Conservation (phyloP, 1,284 basidiomycete genomes). For the Ganoderma lingzhi region DNA sequence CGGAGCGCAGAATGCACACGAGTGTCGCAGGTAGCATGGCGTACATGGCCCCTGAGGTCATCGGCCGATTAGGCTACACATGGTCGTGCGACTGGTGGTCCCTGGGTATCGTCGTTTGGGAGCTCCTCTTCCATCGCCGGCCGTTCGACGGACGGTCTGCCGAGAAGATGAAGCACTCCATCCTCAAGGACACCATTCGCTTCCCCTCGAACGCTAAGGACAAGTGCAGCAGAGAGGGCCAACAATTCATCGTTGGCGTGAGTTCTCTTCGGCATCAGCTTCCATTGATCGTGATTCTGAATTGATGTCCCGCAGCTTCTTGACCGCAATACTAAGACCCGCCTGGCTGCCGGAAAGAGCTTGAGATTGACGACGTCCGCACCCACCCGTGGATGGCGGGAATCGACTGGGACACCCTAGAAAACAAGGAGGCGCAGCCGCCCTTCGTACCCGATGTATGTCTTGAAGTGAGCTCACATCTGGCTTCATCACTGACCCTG, state of each 20-base stretch:
- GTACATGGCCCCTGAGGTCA: slow-evolving; percentile 97
- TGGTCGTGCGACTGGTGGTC: slow-evolving; percentile 97
- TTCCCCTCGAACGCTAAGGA: slow-evolving; percentile 66
- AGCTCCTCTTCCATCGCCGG: slow-evolving; percentile 87
- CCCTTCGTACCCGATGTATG: slow-evolving; percentile 93
- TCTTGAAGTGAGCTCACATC: slow-evolving; percentile 31
- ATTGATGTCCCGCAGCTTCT: slow-evolving; percentile 66
- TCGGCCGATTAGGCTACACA: slow-evolving; percentile 81
- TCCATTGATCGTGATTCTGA: slow-evolving; percentile 31
- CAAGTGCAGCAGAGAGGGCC: slow-evolving; percentile 47
- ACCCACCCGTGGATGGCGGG: slow-evolving; percentile 86
- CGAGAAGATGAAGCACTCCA: slow-evolving; percentile 85
- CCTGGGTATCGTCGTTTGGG: slow-evolving; percentile 89
- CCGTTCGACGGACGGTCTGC: slow-evolving; percentile 91
- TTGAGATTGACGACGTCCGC: slow-evolving; percentile 80
- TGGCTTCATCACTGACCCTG: slow-evolving; percentile 19
- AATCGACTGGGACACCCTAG: slow-evolving; percentile 84
- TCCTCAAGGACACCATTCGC: slow-evolving; percentile 71
- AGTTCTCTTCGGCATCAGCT: slow-evolving; percentile 37
- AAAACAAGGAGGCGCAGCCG: slow-evolving; percentile 79
- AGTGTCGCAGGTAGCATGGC: slow-evolving; percentile 98
- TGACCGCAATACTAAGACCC: slow-evolving; percentile 81
- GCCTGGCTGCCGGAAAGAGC: slow-evolving; percentile 79
- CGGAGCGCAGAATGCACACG: slow-evolving; percentile 84
- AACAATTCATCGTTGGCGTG: slow-evolving; percentile 54